A percentile compares a stretch with the other conserved stretches of the same genome.
Conservation (phyloP, 2,329 filamentous ascomycete species). For the Penicillium frequentans region DNA sequence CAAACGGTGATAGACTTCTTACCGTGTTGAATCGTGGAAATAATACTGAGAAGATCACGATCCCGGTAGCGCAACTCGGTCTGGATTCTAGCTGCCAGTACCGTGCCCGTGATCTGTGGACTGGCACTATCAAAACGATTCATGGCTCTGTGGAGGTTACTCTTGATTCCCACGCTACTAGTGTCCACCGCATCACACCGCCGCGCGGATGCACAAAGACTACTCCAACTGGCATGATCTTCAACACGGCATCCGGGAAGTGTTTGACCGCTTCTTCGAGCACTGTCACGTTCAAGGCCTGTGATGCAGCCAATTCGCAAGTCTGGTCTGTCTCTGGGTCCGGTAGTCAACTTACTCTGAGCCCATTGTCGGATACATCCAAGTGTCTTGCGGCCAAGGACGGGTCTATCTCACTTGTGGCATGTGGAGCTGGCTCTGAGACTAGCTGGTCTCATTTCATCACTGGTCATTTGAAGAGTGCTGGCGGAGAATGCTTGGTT, state of each 20-base stretch:
- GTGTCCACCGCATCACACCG: conserved; percentile 45
- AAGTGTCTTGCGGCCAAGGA: conserved; percentile 33
- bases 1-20: conserved; percentile 50
- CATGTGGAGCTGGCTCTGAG: conserved; percentile 18
- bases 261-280: conserved; percentile 41
- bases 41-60: conserved; percentile 24
- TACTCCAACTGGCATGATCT: conserved; percentile 50
- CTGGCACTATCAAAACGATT: conserved; percentile 29
- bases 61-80: conserved; percentile 41
- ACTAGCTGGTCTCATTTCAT: conserved; percentile 48
- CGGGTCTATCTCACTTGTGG: conserved; percentile 8
- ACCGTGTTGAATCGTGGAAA: conserved; percentile 49
- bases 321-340: conserved; percentile 40
- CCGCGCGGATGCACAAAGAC: conserved; percentile 24
- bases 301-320: conserved; percentile 43
- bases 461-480: conserved; percentile 46
- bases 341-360: conserved; percentile 35
- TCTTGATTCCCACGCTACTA: conserved; percentile 43
- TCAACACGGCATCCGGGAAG: conserved; percentile 49
- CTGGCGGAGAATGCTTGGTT: conserved; percentile 39
- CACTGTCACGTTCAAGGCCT: conserved; percentile 36
- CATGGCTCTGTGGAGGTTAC: conserved; percentile 25
- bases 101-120: conserved; percentile 47
- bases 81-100: conserved; percentile 32
- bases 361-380: conserved; percentile 36